Conservation (phyloP, 2,329 filamentous ascomycete species). For the Talaromyces rugulosus region DNA sequence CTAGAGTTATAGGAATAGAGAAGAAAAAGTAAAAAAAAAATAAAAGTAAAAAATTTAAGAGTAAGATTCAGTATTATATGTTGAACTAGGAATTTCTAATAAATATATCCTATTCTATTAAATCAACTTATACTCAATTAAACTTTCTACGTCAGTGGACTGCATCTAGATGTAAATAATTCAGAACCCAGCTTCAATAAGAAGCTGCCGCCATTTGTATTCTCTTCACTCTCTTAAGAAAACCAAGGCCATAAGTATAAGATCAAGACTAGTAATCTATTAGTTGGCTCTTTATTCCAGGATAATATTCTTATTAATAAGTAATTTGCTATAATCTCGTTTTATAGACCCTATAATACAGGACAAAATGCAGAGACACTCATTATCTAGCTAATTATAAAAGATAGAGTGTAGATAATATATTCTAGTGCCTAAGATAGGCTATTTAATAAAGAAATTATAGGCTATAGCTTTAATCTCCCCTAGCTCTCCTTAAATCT, state of each 20-base stretch:
- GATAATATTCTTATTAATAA: constrained; percentile 22
- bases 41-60: too few species aligned
- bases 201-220: constrained; percentile 18
- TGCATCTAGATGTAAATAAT: constrained; percentile 4
- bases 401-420: constrained; percentile 24
- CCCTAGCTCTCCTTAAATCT: neutral
- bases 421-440: constrained; percentile 6
- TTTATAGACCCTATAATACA: constrained; percentile 22
- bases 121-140: too few species aligned
- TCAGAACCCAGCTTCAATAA: constrained; percentile 16
- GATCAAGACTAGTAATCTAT: constrained; percentile 8
- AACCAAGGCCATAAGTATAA: constrained; percentile 20
- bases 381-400: too few species aligned
- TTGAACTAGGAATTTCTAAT: too few species aligned
- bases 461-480: constrained; percentile 25
- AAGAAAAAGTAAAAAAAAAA: too few species aligned
- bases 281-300: neutral
- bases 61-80: too few species aligned
- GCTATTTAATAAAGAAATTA: constrained; percentile 1
- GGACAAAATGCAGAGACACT: constrained; percentile 15
- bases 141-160: too few species aligned
- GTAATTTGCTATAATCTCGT: constrained; percentile 18
- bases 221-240: constrained; percentile 19
- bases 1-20: too few species aligned
- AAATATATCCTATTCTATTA: too few species aligned